A percentile compares a stretch with the other conserved stretches of the same genome.
Evolutionary conservation across 148 eudicot species (phyloP).

Genomic region (Rhododendron ferrugineum): DNA sequence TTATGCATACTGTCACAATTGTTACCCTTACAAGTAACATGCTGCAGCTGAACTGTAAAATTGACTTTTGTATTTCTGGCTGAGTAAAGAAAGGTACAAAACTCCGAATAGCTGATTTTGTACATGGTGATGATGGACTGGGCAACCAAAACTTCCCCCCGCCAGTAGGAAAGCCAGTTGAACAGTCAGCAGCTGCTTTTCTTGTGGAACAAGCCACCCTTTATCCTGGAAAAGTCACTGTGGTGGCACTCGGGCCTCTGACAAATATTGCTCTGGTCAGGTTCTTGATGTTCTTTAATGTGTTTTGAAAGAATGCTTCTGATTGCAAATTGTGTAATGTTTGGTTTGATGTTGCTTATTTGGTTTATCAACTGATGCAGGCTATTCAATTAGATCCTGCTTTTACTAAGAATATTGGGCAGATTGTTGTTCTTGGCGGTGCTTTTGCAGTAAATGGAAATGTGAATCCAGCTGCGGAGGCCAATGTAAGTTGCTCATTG

Average conservation of each 20-base stretch:
- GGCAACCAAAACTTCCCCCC: slow-evolving; percentile 96
- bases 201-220: slow-evolving; percentile 59
- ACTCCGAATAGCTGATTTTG: slow-evolving; percentile 91
- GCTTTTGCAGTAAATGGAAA: slow-evolving; percentile 93
- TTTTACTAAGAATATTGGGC: slow-evolving; percentile 59
- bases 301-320: background rate
- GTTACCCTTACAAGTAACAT: background rate
- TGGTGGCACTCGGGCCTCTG: slow-evolving; percentile 93
- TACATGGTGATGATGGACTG: slow-evolving; percentile 90
- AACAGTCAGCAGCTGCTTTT: slow-evolving; percentile 71
- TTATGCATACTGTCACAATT: slow-evolving; percentile 1
- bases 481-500: slow-evolving; percentile 62
- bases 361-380: slow-evolving; percentile 30
- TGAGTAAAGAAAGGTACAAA: slow-evolving; percentile 71
- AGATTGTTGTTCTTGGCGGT: slow-evolving; percentile 86
- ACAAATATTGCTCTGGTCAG: slow-evolving; percentile 91
- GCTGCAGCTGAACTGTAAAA: background rate
- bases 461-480: slow-evolving; percentile 96
- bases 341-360: slow-evolving; percentile 1
- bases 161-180: slow-evolving; percentile 70
- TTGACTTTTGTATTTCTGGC: slow-evolving; percentile 19
- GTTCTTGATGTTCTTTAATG: slow-evolving; percentile 15
- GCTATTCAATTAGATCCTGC: slow-evolving; percentile 71
- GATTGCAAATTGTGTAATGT: slow-evolving; percentile 17
- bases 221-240: slow-evolving; percentile 78